Evolutionary conservation across 1,284 basidiomycete species (phyloP), one percentile per base, ranked within the genome.

Genomic region (Malassezia vespertilionis): DNA sequence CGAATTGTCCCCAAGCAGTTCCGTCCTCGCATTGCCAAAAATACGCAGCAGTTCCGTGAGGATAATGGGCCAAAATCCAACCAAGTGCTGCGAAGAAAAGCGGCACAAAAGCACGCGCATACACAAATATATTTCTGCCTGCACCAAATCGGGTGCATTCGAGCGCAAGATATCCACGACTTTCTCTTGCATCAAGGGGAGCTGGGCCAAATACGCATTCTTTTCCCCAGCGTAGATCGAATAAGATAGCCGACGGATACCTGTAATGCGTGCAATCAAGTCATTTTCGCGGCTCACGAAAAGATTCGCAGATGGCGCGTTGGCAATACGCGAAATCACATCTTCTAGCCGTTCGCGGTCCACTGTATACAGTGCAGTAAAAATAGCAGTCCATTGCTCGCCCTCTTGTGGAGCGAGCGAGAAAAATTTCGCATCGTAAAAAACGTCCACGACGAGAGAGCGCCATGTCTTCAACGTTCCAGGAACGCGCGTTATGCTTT

Each of bases 251-350:
- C 93, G 76, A 28, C 93, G 80, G 20, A 99, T 75, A 60, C 86
- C 91, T 42, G 89, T 74, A 1, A 87, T 86, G n/a, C 88, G 81
- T 12, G 83, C 75, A 0, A 88, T 74, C 77, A 85, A 87, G 74
- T 99, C 93, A 43, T 87, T 83, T 71, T 97, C 91, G 41, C 85
- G 78, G 65, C 90, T 97, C 17, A 87, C 83, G 71, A 99, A 99
- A 50, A 99, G 95, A 65, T 95, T 97, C 0, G 89, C 90, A 0
- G 82, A 80, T 1, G 86, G 82, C 0, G 84, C 38, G 4, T 50
- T 52, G 8, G 53, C 52, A 28, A 60, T 59, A 6, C 48, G 44
- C 34, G 40, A 56, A 17, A 95, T 75, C 5, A 95, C 74, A 56
- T 99, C 91, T 1, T 78, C 72, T 51, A 97, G 79, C 0, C 85